phyloP scores from a whole-genome alignment of 768 basidiomycete genomes.

The Mycena olivaceomarginata region DNA sequence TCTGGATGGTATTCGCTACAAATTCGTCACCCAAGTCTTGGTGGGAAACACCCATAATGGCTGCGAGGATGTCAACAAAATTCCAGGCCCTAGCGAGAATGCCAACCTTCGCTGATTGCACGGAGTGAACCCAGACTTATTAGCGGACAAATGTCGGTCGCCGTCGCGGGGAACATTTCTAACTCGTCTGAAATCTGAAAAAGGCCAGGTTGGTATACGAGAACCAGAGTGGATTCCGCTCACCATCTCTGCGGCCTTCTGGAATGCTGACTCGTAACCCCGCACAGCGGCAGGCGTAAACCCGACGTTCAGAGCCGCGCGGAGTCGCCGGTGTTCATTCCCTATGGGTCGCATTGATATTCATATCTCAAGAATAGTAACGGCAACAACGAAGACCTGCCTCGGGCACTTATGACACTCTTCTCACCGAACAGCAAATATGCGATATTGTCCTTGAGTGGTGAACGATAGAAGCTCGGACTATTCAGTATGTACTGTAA shows the following conservation, averaged over 20 bases:
- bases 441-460: not conserved
- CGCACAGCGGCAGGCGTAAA: conserved; percentile 9
- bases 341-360: not conserved
- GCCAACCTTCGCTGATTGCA: not conserved
- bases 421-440: not conserved
- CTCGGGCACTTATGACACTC: not conserved
- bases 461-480: not conserved
- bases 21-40: conserved; percentile 11
- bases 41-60: not conserved
- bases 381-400: not conserved
- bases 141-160: not conserved
- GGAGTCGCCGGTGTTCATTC: conserved; percentile 3
- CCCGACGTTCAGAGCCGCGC: conserved; percentile 35
- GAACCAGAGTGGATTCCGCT: not conserved
- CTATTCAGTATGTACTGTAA: not conserved
- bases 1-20: not conserved
- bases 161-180: not conserved
- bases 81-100: not conserved
- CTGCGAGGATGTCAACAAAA: not conserved
- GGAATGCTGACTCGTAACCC: not conserved
- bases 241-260: conserved; percentile 13
- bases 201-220: not conserved
- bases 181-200: not conserved
- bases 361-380: not conserved
- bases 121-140: not conserved